Base-by-base conservation (phyloP, 2,329 filamentous ascomycete genomes). In the Pseudogymnoascus sp. region DNA sequence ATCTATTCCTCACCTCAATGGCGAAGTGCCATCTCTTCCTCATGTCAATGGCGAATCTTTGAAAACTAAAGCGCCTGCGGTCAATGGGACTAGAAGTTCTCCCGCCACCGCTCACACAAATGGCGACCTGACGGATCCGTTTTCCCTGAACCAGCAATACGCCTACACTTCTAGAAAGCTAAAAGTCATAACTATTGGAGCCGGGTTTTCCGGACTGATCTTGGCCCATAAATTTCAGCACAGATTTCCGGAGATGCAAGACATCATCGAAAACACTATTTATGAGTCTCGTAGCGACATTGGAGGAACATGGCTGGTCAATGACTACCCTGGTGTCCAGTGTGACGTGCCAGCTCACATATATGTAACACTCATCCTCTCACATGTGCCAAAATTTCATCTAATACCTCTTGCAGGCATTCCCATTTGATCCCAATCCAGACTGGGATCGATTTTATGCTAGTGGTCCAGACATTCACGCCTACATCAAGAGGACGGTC, bases 321-420 rank as follows among this genome's bases (percentile, higher is more conserved):
- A 71, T 41, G 52, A 63, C 5, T 71, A 71, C 59, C 68, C 70
- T 12, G 70, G 69, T 23, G 64, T 65, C 1, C 63, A 38, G n/a
- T 68, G 65, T 63, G 69, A 71, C 63, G 68, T 71, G 19, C 69
- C 69, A 2, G 66, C 68, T 4, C 68, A 69, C 52, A 66, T 66
- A 19, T 68, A 67, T 35, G 61, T 69, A 43, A 65, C 63, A 6
- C 6, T 29, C 14, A 29, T 6, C 23, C 43, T 49, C 16, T 2
- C 8, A 10, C 43, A 1, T 61, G 74, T 0, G 63, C 78, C 45
- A 73, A 16, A 49, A n/a, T 76, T 19, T 70, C 72, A 11, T 59
- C 83, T 2, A 77, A 80, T 62, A 76, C 73, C 61, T 86, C 2
- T 86, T 66, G 4, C 75, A 77, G 60, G 74, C 74, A 59, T 77